A percentile compares a stretch with the other conserved stretches of the same genome.
Conservation (phyloP, 75 land plant species). For the Larix kaempferi region DNA sequence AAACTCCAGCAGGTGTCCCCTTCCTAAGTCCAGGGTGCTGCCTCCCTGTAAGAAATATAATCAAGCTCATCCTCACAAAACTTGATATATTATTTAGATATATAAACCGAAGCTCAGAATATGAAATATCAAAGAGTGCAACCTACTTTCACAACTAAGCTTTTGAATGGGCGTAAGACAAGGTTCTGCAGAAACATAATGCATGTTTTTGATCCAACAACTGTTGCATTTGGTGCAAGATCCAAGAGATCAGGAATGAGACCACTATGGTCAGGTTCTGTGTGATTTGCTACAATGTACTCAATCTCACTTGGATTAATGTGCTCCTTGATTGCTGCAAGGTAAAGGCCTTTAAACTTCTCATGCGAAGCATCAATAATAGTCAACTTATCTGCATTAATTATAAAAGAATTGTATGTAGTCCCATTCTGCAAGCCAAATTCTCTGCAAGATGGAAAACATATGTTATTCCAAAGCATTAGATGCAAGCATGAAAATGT, state of each 20-base stretch:
- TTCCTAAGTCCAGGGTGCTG: slow-evolving; percentile 44
- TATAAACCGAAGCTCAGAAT: not conserved
- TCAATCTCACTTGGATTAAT: slow-evolving; percentile 42
- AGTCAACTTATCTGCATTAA: slow-evolving; percentile 43
- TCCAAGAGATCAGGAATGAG: slow-evolving; percentile 47
- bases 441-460: slow-evolving; percentile 27
- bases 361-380: slow-evolving; percentile 59
- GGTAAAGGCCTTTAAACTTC: slow-evolving; percentile 42
- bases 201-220: slow-evolving; percentile 52
- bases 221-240: slow-evolving; percentile 44
- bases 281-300: slow-evolving; percentile 46
- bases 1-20: slow-evolving; percentile 51
- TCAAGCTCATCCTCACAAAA: not conserved
- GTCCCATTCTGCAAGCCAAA: slow-evolving; percentile 57
- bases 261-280: slow-evolving; percentile 59
- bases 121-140: not conserved
- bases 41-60: slow-evolving; percentile 34
- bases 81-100: not conserved
- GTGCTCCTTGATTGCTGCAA: slow-evolving; percentile 38
- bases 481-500: not conserved
- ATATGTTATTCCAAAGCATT: not conserved
- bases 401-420: slow-evolving; percentile 50
- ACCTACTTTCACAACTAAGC: slow-evolving; percentile 44
- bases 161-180: slow-evolving; percentile 41
- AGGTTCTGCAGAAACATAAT: slow-evolving; percentile 50